Conservation (phyloP, 306 rosid species). For the Mimosa pudica region DNA sequence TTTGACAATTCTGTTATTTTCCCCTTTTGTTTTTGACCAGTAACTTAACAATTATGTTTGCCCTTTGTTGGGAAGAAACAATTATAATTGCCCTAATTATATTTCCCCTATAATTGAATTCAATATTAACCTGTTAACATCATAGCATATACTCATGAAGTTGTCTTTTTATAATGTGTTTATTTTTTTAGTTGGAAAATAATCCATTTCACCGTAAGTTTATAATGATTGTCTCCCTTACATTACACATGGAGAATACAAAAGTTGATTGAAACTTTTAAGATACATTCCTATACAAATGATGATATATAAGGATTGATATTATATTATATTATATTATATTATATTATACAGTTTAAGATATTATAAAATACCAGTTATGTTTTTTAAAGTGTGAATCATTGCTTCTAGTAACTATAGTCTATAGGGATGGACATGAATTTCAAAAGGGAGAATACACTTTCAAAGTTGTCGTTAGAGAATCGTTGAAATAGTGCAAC, state of each 20-base stretch:
- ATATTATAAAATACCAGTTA: background rate
- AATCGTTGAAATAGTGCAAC: slow-evolving; percentile 34
- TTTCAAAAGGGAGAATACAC: background rate
- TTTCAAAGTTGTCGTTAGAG: slow-evolving; percentile 32
- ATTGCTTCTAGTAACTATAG: background rate
- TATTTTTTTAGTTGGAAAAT: background rate
- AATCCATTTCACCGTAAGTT: slow-evolving; percentile 19
- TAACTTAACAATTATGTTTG: no score
- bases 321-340: background rate
- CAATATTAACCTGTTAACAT: background rate
- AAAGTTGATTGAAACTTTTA: slow-evolving; percentile 1
- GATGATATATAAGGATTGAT: background rate
- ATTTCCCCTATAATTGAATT: no score
- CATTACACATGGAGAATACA: slow-evolving; percentile 50
- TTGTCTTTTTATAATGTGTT: no score
- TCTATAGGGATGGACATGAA: background rate
- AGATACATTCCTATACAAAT: background rate
- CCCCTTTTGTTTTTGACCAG: no score
- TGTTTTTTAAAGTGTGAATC: background rate
- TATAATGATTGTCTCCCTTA: slow-evolving; percentile 47
- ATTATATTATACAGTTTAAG: background rate
- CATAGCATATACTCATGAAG: background rate
- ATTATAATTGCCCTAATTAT: no score
- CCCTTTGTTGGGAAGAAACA: no score
- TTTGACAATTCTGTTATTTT: no score